A percentile compares a stretch with the other conserved stretches of the same genome.
phyloP scores from a whole-genome alignment of 345 rosid species.

The Streptanthus diversifolius region DNA sequence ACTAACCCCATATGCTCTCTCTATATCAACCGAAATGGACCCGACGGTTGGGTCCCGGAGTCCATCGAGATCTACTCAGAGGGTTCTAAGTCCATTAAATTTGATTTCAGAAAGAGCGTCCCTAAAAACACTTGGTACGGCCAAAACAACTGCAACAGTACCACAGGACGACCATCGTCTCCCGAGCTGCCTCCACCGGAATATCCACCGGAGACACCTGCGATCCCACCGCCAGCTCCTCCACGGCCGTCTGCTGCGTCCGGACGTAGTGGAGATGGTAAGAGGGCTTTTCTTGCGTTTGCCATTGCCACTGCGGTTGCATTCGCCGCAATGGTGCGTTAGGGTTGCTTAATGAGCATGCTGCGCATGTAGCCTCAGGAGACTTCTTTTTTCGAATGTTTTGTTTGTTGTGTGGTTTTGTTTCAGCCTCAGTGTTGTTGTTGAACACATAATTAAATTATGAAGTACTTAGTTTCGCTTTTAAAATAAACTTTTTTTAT shows the following conservation, averaged over 20 bases:
- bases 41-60: constrained; percentile 73
- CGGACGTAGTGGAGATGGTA: not conserved
- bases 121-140: constrained; percentile 63
- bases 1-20: constrained; percentile 49
- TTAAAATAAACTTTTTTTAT: too few species aligned
- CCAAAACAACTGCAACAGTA: constrained; percentile 45
- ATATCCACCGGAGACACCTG: constrained; percentile 22
- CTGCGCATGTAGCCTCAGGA: not conserved
- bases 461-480: not conserved
- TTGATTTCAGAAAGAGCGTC: constrained; percentile 45
- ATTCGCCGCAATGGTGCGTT: constrained; percentile 9
- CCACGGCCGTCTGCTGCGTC: constrained; percentile 24
- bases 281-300: not conserved
- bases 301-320: constrained; percentile 2
- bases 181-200: constrained; percentile 8
- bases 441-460: constrained; percentile 9
- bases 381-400: constrained; percentile 3
- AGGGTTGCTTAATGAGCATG: not conserved
- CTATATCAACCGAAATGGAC: constrained; percentile 50
- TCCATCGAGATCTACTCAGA: constrained; percentile 46
- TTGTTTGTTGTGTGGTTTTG: constrained; percentile 13
- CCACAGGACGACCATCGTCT: constrained; percentile 8
- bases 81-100: constrained; percentile 39
- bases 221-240: constrained; percentile 13
- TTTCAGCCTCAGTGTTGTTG: constrained; percentile 1